Base-by-base conservation (phyloP, 129 eudicot genomes). In the Lonicera japonica region DNA sequence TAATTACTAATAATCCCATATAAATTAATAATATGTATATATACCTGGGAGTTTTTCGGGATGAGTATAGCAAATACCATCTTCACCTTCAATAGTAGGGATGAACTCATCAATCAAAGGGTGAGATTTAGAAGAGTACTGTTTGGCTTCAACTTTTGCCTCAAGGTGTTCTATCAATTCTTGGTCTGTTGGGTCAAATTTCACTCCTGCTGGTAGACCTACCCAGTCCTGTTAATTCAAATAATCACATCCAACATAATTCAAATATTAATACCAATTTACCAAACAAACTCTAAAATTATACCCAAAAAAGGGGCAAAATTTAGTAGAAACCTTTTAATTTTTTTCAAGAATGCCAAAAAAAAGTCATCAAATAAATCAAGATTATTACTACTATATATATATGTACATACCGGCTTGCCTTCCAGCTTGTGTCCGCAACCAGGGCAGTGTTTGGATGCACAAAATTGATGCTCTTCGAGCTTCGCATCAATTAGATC, bases 121-220 rank as follows among this genome's bases (percentile, higher is more conserved):
- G 73, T 88, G 99, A 40, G 96, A 91, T 71, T 85, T 82, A 10
- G 74, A 75, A 10, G 74, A 75, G 71, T 89, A 29, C 36, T 29
- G 83, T 69, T 83, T 88, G 13, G 80, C 82, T 70, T 87, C 99
- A 14, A 85, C 99, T 88, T 88, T 94, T 17, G 99, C 99, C 65
- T 94, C 96, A 50, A 94, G 89, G 73, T 94, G 99, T 68, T 94
- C 96, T 57, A 94, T 94, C 70, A 94, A 55, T 80, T 94, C 99
- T 68, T 94, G 99, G 64, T 94, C 99, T 11, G 99, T 88, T 69
- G 99, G 99, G 68, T 94, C 99, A 59, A 94, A 94, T 61, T 94
- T 94, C 38, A 94, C 99, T 72, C 99, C 99, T 18, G 99, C 99
- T 72, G 99, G 99, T 74, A 94, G 79, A 68, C 99, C 99, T 61